Evolutionary conservation across 1,139 yeast genomes (phyloP).

Genomic region (Scheffersomyces titani): DNA sequence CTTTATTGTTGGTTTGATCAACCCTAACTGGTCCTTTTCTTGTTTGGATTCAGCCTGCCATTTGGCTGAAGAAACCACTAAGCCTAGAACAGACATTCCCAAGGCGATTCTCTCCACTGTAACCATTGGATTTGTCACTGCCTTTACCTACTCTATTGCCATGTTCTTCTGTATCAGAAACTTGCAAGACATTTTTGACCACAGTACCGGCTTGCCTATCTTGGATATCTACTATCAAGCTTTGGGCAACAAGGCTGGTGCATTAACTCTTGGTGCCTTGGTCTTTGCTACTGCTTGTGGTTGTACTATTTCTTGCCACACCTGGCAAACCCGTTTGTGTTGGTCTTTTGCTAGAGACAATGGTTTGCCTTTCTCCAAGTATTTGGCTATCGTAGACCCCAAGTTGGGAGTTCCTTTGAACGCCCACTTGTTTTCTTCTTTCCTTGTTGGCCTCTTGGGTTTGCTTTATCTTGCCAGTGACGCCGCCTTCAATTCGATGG

Average conservation of each 20-base stretch:
- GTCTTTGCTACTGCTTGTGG: slow-evolving; percentile 66
- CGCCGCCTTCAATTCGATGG: slow-evolving; percentile 50
- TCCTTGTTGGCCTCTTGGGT: slow-evolving; percentile 42
- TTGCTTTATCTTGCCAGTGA: slow-evolving; percentile 42
- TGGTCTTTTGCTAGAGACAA: slow-evolving; percentile 79
- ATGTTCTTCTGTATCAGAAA: slow-evolving; percentile 63
- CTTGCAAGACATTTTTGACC: slow-evolving; percentile 44
- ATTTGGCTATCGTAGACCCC: slow-evolving; percentile 43
- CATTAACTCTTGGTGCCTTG: slow-evolving; percentile 57
- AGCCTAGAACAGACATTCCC: slow-evolving; percentile 62
- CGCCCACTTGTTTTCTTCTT: slow-evolving; percentile 44
- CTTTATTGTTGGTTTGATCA: slow-evolving; percentile 64
- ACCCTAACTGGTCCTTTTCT: slow-evolving; percentile 72
- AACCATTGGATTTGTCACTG: slow-evolving; percentile 64
- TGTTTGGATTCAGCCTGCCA: slow-evolving; percentile 71
- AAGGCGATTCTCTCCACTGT: slow-evolving; percentile 65
- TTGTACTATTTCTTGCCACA: slow-evolving; percentile 70
- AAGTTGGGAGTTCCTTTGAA: slow-evolving; percentile 45
- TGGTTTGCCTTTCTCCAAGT: slow-evolving; percentile 46
- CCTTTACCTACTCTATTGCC: slow-evolving; percentile 58
- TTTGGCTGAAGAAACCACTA: slow-evolving; percentile 65
- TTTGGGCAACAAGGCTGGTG: slow-evolving; percentile 54
- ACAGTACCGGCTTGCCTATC: slow-evolving; percentile 62
- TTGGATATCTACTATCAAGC: slow-evolving; percentile 65
- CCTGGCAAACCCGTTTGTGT: slow-evolving; percentile 75